A percentile compares a stretch with the other conserved stretches of the same genome.
phyloP scores from a whole-genome alignment of 116 monocot species.

The Iris pallida region DNA sequence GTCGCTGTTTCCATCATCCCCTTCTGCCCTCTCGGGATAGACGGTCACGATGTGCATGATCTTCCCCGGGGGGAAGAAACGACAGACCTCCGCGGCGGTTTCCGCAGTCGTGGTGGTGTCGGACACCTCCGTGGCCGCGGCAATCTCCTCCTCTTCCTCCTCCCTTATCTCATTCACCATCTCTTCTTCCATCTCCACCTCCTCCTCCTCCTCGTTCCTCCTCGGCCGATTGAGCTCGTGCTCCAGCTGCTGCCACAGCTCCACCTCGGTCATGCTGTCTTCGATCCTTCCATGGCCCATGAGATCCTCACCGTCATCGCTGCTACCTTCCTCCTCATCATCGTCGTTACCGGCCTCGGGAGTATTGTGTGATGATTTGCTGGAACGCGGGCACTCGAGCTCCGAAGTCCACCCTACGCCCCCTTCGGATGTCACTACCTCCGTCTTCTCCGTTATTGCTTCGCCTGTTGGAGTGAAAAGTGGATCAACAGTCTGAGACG shows the following conservation, averaged over 20 bases:
- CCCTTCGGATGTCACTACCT: conserved; percentile 33
- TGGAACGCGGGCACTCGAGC: conserved; percentile 12
- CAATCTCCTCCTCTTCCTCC: conserved; percentile 61
- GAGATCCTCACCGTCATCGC: conserved; percentile 59
- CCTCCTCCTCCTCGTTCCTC: conserved; percentile 47
- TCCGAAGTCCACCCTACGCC: conserved; percentile 39
- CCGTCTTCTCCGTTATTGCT: conserved; percentile 21
- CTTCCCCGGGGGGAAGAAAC: conserved; percentile 88
- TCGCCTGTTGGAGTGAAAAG: background rate
- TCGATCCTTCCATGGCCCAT: conserved; percentile 34
- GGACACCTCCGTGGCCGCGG: conserved; percentile 41
- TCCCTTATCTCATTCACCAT: conserved; percentile 55
- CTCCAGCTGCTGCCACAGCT: conserved; percentile 96
- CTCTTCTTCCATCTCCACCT: conserved; percentile 60
- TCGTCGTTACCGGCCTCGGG: conserved; percentile 2
- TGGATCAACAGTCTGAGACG: conserved; percentile 4
- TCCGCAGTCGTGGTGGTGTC: conserved; percentile 29
- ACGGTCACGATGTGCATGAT: conserved; percentile 77
- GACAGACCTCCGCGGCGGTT: conserved; percentile 30
- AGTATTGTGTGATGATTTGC: conserved; percentile 20
- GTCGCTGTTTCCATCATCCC: background rate
- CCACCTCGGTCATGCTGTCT: conserved; percentile 72
- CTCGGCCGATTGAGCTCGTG: conserved; percentile 56
- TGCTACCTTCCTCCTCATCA: conserved; percentile 28
- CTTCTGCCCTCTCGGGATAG: conserved; percentile 19